phyloP scores from a whole-genome alignment of 371 early-diverging fungal species.

The Mucor racemosus region DNA sequence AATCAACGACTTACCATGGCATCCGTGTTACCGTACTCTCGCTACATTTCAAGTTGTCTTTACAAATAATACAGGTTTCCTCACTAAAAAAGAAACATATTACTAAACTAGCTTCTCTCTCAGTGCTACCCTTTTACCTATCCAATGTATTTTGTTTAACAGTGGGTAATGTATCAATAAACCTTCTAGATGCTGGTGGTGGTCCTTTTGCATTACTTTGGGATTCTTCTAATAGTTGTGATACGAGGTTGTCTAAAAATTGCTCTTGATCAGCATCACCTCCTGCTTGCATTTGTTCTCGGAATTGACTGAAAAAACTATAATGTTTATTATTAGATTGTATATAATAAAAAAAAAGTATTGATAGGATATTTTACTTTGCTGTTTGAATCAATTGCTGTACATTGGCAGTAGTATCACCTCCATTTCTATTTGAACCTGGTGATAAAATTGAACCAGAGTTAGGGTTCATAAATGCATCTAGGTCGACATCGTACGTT shows the following conservation, averaged over 20 bases:
- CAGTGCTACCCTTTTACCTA: conserved; percentile 22
- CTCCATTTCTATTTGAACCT: neutral
- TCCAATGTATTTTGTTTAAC: conserved; percentile 25
- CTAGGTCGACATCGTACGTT: conserved; percentile 42
- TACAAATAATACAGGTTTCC: conserved; percentile 57
- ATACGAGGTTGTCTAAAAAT: conserved; percentile 53
- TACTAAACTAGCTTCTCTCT: neutral
- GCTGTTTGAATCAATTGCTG: conserved; percentile 44
- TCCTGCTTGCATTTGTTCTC: conserved; percentile 44
- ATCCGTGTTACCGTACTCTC: conserved; percentile 42
- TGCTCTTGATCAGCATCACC: conserved; percentile 50
- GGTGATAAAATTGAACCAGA: conserved; percentile 7
- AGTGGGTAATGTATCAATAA: conserved; percentile 39
- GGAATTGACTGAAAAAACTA: conserved; percentile 44
- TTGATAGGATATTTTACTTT: conserved; percentile 25
- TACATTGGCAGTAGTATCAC: conserved; percentile 15
- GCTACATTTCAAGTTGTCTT: conserved; percentile 42
- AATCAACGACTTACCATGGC: conserved; percentile 49
- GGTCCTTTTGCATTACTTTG: conserved; percentile 53
- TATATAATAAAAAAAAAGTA: no score
- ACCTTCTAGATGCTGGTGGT: conserved; percentile 56
- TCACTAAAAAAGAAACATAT: conserved; percentile 32
- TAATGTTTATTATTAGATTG: neutral
- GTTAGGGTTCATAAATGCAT: conserved; percentile 44
- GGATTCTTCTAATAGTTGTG: conserved; percentile 55